Evolutionary conservation across 2,329 filamentous ascomycete species (phyloP).

Genomic region (Sclerotinia glacialis): DNA sequence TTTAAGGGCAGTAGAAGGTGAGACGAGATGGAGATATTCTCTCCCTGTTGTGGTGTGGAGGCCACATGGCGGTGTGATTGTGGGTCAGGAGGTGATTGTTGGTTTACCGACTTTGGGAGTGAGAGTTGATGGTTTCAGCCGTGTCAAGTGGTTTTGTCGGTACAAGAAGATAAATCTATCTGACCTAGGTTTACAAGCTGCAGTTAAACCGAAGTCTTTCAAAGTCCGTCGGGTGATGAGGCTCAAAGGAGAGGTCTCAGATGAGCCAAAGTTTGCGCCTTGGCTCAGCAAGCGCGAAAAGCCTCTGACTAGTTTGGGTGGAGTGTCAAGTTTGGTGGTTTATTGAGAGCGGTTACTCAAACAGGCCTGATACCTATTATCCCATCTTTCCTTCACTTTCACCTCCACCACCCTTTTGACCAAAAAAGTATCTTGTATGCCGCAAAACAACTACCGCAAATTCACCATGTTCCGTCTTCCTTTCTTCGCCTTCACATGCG

Average conservation of each 20-base stretch:
- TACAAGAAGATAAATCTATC: constrained; percentile 12
- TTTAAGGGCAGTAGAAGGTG: background rate
- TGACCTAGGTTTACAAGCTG: constrained; percentile 5
- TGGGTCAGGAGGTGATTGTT: constrained; percentile 1
- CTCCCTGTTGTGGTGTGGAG: constrained; percentile 15
- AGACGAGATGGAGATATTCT: constrained; percentile 3
- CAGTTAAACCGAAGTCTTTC: background rate
- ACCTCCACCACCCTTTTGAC: background rate
- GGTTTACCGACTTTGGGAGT: constrained; percentile 14
- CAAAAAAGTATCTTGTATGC: background rate
- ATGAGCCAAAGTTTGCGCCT: background rate
- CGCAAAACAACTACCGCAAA: rapidly evolving
- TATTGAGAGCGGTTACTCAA: background rate
- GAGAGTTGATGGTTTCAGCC: background rate
- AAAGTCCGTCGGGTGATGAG: constrained; percentile 3
- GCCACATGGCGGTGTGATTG: background rate
- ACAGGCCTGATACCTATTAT: background rate
- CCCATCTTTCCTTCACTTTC: background rate
- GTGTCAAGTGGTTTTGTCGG: constrained; percentile 8
- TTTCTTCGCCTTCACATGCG: background rate
- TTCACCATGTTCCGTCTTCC: background rate
- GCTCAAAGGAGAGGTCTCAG: constrained; percentile 4
- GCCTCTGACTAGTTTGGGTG: background rate
- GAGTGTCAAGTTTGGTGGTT: background rate
- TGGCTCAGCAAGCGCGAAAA: constrained; percentile 2